These are phyloP conservation scores for Tetrahymena borealis DNA, from an alignment of 73 alveolate genomes.

Conservation along the genomic window DNA sequence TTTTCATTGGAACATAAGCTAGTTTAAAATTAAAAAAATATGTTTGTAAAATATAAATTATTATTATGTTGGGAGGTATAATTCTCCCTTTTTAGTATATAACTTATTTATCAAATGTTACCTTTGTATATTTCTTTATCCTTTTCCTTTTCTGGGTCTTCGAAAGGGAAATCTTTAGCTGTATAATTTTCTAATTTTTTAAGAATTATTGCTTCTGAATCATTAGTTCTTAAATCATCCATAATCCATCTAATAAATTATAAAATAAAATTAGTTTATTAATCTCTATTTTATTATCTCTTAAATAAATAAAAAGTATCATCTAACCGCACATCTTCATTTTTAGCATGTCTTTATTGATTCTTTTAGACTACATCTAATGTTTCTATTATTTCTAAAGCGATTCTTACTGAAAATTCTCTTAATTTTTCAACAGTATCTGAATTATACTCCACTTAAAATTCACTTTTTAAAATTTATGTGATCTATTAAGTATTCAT, in stretches of 20 bases:
- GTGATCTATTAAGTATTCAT: neutral
- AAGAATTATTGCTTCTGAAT: neutral
- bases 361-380: neutral
- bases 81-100: too few relatives aligned
- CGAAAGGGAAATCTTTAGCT: neutral
- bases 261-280: neutral
- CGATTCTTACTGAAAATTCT: neutral
- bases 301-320: neutral
- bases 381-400: neutral
- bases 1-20: neutral
- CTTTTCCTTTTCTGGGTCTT: neutral
- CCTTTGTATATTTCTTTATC: neutral
- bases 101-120: too few relatives aligned
- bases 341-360: neutral
- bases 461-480: neutral
- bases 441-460: neutral
- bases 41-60: too few relatives aligned
- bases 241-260: neutral
- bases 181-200: neutral
- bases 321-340: slow-evolving; percentile 1
- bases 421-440: neutral
- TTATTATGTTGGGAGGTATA: too few relatives aligned
- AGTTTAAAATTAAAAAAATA: neutral
- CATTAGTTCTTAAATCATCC: neutral
- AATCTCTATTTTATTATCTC: neutral